phyloP scores from a whole-genome alignment of 2,329 filamentous ascomycete species.

The Cercospora sojina region DNA sequence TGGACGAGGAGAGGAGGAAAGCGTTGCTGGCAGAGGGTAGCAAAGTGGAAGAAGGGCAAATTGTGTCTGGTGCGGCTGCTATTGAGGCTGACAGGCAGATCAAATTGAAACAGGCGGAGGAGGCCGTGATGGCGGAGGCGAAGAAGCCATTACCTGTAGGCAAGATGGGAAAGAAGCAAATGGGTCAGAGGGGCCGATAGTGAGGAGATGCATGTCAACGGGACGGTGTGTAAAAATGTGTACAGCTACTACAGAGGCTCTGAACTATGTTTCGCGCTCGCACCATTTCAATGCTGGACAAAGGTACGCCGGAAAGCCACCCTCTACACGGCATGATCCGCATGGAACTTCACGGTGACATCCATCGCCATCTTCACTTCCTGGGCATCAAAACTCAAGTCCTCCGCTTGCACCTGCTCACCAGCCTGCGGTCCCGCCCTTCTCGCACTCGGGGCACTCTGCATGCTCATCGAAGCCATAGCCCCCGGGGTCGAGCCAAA shows the following conservation, averaged over 20 bases:
- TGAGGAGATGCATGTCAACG: background rate
- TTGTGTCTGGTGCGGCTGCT: slow-evolving; percentile 32
- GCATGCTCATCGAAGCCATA: background rate
- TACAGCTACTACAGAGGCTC: slow-evolving; percentile 3
- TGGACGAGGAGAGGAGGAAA: slow-evolving; percentile 61
- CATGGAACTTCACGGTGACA: slow-evolving; percentile 28
- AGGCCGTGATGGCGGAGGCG: slow-evolving; percentile 37
- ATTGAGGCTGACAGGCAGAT: slow-evolving; percentile 34
- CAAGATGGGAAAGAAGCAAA: slow-evolving; percentile 35
- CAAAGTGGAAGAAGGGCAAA: slow-evolving; percentile 52
- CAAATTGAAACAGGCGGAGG: slow-evolving; percentile 28
- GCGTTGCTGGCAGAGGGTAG: slow-evolving; percentile 55
- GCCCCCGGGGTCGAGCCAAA: background rate
- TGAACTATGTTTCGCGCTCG: background rate
- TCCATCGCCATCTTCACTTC: slow-evolving; percentile 28
- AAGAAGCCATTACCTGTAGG: slow-evolving; percentile 31
- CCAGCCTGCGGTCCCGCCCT: background rate
- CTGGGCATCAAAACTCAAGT: slow-evolving; percentile 28
- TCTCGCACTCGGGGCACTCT: background rate
- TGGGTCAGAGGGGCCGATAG: slow-evolving; percentile 27
- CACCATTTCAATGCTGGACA: background rate
- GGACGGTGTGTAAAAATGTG: background rate
- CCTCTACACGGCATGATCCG: slow-evolving; percentile 17
- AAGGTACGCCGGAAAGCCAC: background rate
- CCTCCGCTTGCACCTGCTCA: slow-evolving; percentile 12